phyloP scores from a whole-genome alignment of 257 asterid genomes.

The Przewalskia tangutica region DNA sequence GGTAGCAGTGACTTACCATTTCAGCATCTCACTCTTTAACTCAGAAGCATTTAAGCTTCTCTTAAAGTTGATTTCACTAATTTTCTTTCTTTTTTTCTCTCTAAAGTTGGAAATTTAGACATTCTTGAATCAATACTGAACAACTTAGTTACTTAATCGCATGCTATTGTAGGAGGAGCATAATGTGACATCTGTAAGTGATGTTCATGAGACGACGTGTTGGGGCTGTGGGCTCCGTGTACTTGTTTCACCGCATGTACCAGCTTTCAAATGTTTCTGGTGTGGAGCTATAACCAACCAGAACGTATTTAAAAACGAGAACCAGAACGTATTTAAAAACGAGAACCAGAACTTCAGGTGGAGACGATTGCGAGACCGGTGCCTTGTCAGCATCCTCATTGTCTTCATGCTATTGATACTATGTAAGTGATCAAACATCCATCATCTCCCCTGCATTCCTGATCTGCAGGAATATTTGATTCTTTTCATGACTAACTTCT shows the following conservation, averaged over 20 bases:
- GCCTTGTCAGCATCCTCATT: slow-evolving; percentile 50
- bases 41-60: neutral
- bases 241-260: slow-evolving; percentile 57
- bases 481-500: neutral
- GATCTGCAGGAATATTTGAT: neutral
- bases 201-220: slow-evolving; percentile 64
- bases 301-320: slow-evolving; percentile 32
- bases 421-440: slow-evolving; percentile 42
- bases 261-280: slow-evolving; percentile 85
- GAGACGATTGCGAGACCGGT: slow-evolving; percentile 72
- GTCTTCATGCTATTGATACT: slow-evolving; percentile 60
- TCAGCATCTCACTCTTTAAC: neutral
- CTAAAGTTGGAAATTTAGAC: neutral
- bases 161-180: slow-evolving; percentile 45
- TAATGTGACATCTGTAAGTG: slow-evolving; percentile 26
- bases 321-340: slow-evolving; percentile 25
- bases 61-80: neutral
- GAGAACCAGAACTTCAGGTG: slow-evolving; percentile 37
- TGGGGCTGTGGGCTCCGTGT: slow-evolving; percentile 97
- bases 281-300: slow-evolving; percentile 88
- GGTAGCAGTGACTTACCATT: neutral
- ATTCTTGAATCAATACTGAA: neutral
- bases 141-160: neutral
- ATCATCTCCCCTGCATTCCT: neutral
- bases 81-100: neutral